Evolutionary conservation across 129 eudicot species (phyloP).

Genomic region (Tagetes erecta): DNA sequence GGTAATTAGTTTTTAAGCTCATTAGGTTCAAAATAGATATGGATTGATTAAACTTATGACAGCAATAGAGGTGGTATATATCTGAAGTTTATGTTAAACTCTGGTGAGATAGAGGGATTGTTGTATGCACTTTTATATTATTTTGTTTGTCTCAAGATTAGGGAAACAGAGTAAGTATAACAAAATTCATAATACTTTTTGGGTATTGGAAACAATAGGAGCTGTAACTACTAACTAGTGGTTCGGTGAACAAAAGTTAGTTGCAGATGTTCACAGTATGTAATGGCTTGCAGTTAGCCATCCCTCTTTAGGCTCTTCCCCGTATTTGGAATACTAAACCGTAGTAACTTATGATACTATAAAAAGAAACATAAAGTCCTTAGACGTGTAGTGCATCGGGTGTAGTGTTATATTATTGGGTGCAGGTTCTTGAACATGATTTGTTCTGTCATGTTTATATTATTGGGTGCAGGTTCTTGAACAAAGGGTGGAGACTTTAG

Average conservation of each 20-base stretch:
- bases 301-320: background rate
- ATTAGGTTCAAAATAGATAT: background rate
- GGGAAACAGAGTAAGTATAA: background rate
- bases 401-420: background rate
- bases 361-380: background rate
- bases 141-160: background rate
- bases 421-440: background rate
- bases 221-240: constrained; percentile 4
- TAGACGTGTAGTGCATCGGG: background rate
- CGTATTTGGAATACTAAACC: background rate
- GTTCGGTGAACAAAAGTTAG: constrained; percentile 2
- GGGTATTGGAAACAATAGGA: background rate
- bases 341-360: background rate
- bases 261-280: background rate
- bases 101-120: background rate
- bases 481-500: constrained; percentile 86
- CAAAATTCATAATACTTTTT: background rate
- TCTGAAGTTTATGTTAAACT: no score
- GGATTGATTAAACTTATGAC: background rate
- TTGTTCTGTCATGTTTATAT: background rate
- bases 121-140: background rate
- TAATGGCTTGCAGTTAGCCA: background rate
- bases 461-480: constrained; percentile 71
- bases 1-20: background rate
- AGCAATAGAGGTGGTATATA: background rate